These are phyloP conservation scores for Tilletiopsis washingtonensis DNA, from an alignment of 1,284 basidiomycete species.

Conservation along the genomic window DNA sequence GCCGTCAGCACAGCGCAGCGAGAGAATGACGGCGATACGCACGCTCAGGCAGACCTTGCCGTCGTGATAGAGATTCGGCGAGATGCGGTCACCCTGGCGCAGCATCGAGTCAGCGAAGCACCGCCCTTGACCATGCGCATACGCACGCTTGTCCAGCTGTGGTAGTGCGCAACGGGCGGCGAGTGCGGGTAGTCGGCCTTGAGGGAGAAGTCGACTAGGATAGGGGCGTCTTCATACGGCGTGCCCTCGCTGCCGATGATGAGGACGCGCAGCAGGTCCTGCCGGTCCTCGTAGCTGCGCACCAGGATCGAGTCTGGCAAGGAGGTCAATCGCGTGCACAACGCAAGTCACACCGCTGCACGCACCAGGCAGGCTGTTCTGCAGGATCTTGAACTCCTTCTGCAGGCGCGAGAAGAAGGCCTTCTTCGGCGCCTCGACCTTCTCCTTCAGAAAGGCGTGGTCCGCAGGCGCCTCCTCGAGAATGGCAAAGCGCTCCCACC, in stretches of 20 bases:
- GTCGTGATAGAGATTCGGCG: slow-evolving; percentile 81
- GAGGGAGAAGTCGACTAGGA: slow-evolving; percentile 87
- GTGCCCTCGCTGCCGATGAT: slow-evolving; percentile 90
- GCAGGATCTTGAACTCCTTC: slow-evolving; percentile 74
- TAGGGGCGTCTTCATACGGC: slow-evolving; percentile 75
- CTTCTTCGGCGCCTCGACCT: slow-evolving; percentile 51
- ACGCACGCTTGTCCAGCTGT: slow-evolving; percentile 88
- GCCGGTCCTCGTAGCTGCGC: slow-evolving; percentile 60
- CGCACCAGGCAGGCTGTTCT: slow-evolving; percentile 56
- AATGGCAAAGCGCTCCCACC: slow-evolving; percentile 23
- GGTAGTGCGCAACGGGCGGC: slow-evolving; percentile 80
- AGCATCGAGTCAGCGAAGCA: too few relatives aligned
- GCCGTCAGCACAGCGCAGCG: neutral
- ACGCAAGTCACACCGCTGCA: too few relatives aligned
- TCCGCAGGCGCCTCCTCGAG: slow-evolving; percentile 25
- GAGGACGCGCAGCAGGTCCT: slow-evolving; percentile 74
- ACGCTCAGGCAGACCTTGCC: slow-evolving; percentile 90
- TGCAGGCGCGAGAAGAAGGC: slow-evolving; percentile 65
- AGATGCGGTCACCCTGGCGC: slow-evolving; percentile 51
- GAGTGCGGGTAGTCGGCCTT: slow-evolving; percentile 66
- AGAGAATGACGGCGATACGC: slow-evolving; percentile 56
- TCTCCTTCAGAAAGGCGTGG: slow-evolving; percentile 18
- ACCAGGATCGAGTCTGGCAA: slow-evolving; percentile 47
- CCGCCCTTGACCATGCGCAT: neutral
- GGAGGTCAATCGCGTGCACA: too few relatives aligned